A percentile compares a stretch with the other conserved stretches of the same genome.
Evolutionary conservation across 148 eudicot species (phyloP).

Genomic region (Vaccinium darrowii): DNA sequence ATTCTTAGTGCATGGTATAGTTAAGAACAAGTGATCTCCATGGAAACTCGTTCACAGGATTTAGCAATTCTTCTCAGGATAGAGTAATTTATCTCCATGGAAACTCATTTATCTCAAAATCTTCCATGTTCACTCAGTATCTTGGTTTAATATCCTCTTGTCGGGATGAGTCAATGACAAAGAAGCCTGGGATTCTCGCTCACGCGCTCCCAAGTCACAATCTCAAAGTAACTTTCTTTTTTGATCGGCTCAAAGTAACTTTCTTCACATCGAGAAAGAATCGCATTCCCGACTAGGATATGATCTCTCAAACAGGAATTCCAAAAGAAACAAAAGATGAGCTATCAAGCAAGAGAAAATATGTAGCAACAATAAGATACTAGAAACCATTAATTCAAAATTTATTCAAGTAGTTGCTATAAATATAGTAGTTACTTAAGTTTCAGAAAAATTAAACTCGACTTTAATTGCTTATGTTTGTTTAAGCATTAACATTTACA

Average conservation of each 20-base stretch:
- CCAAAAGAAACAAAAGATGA: neutral
- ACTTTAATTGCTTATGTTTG: neutral
- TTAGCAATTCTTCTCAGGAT: neutral
- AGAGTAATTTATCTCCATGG: neutral
- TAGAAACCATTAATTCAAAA: neutral
- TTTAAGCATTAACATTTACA: neutral
- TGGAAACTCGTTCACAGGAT: neutral
- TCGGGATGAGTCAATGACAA: neutral
- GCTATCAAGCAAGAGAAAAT: neutral
- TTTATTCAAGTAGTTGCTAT: neutral
- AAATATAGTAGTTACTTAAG: neutral
- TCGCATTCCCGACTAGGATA: neutral
- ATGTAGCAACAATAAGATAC: neutral
- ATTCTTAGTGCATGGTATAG: neutral
- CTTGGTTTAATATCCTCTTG: neutral
- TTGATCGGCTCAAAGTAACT: too few species aligned
- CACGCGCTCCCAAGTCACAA: neutral
- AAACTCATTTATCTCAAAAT: neutral
- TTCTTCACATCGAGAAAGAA: neutral
- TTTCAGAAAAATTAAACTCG: neutral
- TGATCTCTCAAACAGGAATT: neutral
- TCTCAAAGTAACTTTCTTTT: neutral
- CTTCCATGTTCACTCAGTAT: neutral
- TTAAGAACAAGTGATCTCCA: neutral
- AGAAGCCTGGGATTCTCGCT: neutral